phyloP scores from a whole-genome alignment of 176 grass and related monocot genomes.

The Luzula sylvatica region DNA sequence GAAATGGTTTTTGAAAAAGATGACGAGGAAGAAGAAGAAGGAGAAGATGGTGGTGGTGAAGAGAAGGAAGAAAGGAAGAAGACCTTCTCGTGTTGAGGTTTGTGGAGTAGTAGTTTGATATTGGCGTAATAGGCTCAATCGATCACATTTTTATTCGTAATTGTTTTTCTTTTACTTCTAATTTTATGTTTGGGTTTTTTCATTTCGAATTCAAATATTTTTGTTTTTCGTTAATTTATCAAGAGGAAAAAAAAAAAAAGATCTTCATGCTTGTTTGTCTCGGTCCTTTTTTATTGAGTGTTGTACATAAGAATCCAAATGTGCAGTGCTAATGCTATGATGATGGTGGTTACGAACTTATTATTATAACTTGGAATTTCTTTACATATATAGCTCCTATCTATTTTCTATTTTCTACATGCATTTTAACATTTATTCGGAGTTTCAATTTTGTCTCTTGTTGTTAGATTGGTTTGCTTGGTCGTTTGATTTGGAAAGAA shows the following conservation, averaged over 20 bases:
- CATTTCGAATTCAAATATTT: slow-evolving; percentile 16
- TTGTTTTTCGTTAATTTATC: not conserved
- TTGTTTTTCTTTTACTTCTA: not conserved
- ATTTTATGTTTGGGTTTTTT: slow-evolving; percentile 5
- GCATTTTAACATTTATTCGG: slow-evolving; percentile 3
- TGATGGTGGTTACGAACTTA: slow-evolving; percentile 3
- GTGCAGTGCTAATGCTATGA: slow-evolving; percentile 17
- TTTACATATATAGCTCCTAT: too few relatives aligned
- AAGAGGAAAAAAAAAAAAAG: not conserved
- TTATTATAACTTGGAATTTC: not conserved
- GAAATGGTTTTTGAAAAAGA: slow-evolving; percentile 27
- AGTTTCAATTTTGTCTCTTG: slow-evolving; percentile 9
- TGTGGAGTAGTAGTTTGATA: slow-evolving; percentile 9
- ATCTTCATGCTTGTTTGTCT: slow-evolving; percentile 8
- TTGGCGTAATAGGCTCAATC: slow-evolving; percentile 46
- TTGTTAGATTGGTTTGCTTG: slow-evolving; percentile 8
- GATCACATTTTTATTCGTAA: not conserved
- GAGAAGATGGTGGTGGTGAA: too few relatives aligned
- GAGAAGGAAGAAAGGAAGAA: slow-evolving; percentile 3
- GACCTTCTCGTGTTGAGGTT: slow-evolving; percentile 19
- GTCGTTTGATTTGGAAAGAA: slow-evolving; percentile 10
- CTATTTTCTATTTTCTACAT: slow-evolving; percentile 4
- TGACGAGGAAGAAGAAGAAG: slow-evolving; percentile 11
- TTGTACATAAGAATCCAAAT: slow-evolving; percentile 20
- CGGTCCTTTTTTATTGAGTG: not conserved